Conservation (phyloP, 441 rosid species). For the Cnidoscolus chayamansa region DNA sequence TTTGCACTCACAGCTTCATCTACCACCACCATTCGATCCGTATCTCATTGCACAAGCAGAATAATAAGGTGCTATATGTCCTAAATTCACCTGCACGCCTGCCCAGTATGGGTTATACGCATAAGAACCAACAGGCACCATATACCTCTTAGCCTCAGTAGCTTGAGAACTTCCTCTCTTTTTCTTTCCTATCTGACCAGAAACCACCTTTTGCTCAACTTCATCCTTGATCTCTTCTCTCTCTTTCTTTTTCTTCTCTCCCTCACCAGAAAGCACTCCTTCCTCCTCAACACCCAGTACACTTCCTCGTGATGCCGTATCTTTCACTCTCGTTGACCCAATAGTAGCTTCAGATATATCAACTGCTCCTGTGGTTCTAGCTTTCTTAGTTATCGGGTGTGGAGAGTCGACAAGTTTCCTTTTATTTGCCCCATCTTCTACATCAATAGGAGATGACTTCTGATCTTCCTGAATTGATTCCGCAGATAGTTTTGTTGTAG, state of each 20-base stretch:
- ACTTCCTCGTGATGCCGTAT: constrained; percentile 52
- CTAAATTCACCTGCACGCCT: too few relatives aligned
- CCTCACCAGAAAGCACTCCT: background rate
- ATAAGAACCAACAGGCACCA: background rate
- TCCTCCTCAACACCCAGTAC: background rate
- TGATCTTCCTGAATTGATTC: background rate
- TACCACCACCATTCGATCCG: too few relatives aligned
- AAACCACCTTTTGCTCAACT: background rate
- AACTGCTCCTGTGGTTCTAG: constrained; percentile 32
- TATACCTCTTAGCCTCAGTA: background rate
- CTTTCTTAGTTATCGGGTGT: constrained; percentile 37
- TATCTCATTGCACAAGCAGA: too few relatives aligned
- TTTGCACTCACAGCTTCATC: too few relatives aligned
- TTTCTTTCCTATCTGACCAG: background rate
- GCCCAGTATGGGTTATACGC: too few relatives aligned
- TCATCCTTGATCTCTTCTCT: background rate
- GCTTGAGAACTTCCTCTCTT: background rate
- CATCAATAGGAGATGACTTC: background rate
- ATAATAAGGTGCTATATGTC: too few relatives aligned
- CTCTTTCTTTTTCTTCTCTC: background rate
- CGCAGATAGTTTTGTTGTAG: constrained; percentile 55
- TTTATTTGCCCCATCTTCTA: constrained; percentile 31
- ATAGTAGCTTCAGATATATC: constrained; percentile 56
- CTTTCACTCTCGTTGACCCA: constrained; percentile 48
- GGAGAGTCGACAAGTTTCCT: constrained; percentile 45